Conservation (phyloP, 2,329 filamentous ascomycete genomes). For the Elsinoe arachidis region DNA sequence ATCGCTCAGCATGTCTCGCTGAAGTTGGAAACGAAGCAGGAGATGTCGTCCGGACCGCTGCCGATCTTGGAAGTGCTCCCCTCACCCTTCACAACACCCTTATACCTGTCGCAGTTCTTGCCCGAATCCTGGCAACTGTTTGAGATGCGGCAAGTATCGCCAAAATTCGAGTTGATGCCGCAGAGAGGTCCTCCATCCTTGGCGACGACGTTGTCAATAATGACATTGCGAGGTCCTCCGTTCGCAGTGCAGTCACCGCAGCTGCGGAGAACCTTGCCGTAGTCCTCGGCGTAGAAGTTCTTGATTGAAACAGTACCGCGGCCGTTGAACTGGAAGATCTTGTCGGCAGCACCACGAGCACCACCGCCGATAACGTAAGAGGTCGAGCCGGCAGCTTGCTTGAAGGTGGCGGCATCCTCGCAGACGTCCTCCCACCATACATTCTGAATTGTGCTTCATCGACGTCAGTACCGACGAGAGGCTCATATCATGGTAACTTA, state of each 20-base stretch:
- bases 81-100: slow-evolving; percentile 6
- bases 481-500: not conserved
- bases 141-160: slow-evolving; percentile 28
- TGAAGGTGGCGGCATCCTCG: slow-evolving; percentile 31
- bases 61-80: slow-evolving; percentile 1
- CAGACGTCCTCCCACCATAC: slow-evolving; percentile 43
- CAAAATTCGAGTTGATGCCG: slow-evolving; percentile 46
- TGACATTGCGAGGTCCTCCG: slow-evolving; percentile 33
- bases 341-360: slow-evolving; percentile 31
- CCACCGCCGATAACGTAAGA: slow-evolving; percentile 26
- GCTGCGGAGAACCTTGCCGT: slow-evolving; percentile 43
- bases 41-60: not conserved
- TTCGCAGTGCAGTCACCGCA: slow-evolving; percentile 42
- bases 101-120: not conserved
- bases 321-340: slow-evolving; percentile 37
- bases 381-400: slow-evolving; percentile 19
- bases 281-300: slow-evolving; percentile 37
- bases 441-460: slow-evolving; percentile 34
- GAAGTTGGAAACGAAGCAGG: not conserved
- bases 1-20: not conserved
- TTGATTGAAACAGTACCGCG: slow-evolving; percentile 32
- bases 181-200: slow-evolving; percentile 35
- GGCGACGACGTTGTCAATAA: slow-evolving; percentile 38
- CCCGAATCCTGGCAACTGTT: slow-evolving; percentile 1
- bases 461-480: not conserved